phyloP scores from a whole-genome alignment of 2,329 filamentous ascomycete species.

The Trichophyton schoenleinii region DNA sequence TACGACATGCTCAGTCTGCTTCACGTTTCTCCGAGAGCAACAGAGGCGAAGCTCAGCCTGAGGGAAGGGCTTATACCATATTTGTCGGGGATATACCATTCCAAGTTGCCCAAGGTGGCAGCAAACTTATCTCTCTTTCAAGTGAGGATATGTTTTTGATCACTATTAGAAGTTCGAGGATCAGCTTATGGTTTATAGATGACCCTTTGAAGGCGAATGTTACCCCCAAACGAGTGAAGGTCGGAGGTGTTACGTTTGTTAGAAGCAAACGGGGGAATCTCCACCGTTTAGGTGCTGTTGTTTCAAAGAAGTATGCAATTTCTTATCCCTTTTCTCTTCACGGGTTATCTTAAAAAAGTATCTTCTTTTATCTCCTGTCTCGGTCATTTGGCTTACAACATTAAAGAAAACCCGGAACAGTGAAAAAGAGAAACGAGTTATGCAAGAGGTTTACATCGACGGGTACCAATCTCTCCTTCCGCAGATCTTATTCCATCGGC shows the following conservation, averaged over 20 bases:
- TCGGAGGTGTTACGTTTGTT: conserved; percentile 71
- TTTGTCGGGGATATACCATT: conserved; percentile 61
- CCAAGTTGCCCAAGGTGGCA: conserved; percentile 60
- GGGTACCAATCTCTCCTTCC: conserved; percentile 36
- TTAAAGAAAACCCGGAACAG: conserved; percentile 32
- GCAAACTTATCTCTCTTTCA: conserved; percentile 63
- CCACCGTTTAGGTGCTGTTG: conserved; percentile 61
- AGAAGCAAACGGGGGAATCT: conserved; percentile 82
- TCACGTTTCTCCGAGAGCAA: conserved; percentile 12
- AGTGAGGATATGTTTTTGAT: conserved; percentile 41
- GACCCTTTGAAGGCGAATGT: conserved; percentile 49
- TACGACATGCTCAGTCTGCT: conserved; percentile 27
- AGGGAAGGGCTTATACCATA: conserved; percentile 47
- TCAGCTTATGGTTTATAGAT: conserved; percentile 39
- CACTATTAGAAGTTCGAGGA: conserved; percentile 13
- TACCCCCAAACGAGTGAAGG: conserved; percentile 59
- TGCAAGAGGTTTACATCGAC: conserved; percentile 54
- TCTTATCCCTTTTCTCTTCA: not conserved
- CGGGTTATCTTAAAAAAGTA: too few relatives aligned
- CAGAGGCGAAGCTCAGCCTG: conserved; percentile 15
- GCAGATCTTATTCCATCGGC: conserved; percentile 9
- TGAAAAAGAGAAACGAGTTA: conserved; percentile 58
- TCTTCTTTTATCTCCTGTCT: not conserved
- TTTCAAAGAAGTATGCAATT: conserved; percentile 57
- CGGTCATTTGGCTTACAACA: conserved; percentile 8